These are phyloP conservation scores for Gloeopeniophorella convolvens DNA, from an alignment of 768 basidiomycete species.

Conservation along the genomic window DNA sequence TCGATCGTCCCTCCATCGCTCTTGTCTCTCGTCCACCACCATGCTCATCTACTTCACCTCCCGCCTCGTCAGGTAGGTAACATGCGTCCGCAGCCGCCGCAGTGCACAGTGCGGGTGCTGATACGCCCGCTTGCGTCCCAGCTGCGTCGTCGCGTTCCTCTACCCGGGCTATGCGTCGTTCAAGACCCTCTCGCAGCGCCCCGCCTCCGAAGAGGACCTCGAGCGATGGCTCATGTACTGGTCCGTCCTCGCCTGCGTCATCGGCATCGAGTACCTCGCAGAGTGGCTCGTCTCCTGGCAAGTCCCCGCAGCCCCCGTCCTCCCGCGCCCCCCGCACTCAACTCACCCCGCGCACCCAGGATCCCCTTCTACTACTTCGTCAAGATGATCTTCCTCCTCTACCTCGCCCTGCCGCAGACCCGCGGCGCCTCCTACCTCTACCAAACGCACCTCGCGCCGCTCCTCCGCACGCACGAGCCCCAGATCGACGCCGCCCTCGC, in stretches of 20 bases:
- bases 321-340: constrained; percentile 11
- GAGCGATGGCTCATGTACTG: constrained; percentile 98
- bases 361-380: constrained; percentile 82
- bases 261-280: constrained; percentile 74
- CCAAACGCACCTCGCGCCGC: constrained; percentile 68
- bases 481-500: constrained; percentile 82
- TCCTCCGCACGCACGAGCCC: constrained; percentile 73
- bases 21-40: background rate
- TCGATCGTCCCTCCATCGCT: no score
- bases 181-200: constrained; percentile 85
- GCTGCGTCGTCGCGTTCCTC: constrained; percentile 72
- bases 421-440: constrained; percentile 86
- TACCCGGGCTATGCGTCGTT: constrained; percentile 97
- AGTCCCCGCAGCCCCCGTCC: constrained; percentile 24
- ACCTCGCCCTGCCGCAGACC: constrained; percentile 85
- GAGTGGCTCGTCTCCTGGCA: constrained; percentile 89
- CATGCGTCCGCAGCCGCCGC: no score
- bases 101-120: background rate
- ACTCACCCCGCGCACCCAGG: constrained; percentile 40
- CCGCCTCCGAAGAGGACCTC: constrained; percentile 74
- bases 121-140: constrained; percentile 26
- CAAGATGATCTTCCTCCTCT: constrained; percentile 82
- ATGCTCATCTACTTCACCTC: constrained; percentile 42
- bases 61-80: constrained; percentile 37
- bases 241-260: constrained; percentile 80